Conservation (phyloP, 768 basidiomycete species). For the Candolleomyces efflorescens region DNA sequence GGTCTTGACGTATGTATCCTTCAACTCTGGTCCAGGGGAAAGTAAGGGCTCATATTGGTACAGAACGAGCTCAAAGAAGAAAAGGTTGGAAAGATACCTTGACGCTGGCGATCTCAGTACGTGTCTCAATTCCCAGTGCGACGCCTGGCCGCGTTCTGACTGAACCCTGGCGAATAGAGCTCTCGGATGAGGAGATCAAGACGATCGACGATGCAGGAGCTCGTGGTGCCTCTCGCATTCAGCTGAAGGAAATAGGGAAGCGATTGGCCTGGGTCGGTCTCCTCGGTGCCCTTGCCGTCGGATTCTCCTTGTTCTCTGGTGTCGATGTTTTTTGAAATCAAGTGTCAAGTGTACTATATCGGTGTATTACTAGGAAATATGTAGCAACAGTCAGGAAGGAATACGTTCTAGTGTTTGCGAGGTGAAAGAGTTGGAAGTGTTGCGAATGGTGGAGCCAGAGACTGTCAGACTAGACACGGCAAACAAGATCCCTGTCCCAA, state of each 20-base stretch:
- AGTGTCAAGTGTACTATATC: no score
- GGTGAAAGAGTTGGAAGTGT: no score
- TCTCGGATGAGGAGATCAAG: no score
- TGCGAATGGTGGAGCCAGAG: no score
- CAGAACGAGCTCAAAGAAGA: slow-evolving; percentile 64
- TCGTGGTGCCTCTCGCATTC: slow-evolving; percentile 23
- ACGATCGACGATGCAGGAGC: slow-evolving; percentile 22
- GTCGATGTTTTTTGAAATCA: not conserved
- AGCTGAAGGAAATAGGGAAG: not conserved
- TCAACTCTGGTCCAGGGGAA: not conserved
- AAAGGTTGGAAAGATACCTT: slow-evolving; percentile 64
- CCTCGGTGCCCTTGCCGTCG: not conserved
- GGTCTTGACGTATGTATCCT: slow-evolving; percentile 49
- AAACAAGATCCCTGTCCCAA: slow-evolving; percentile 34
- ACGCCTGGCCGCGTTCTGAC: no score
- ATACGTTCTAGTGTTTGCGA: no score
- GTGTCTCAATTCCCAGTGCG: not conserved
- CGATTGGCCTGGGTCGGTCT: not conserved
- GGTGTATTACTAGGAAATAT: no score
- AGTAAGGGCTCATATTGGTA: not conserved
- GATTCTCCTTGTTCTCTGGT: not conserved
- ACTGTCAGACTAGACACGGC: not conserved
- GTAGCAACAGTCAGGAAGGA: no score
- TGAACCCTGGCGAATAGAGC: no score
- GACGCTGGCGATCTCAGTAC: slow-evolving; percentile 60